phyloP scores from a whole-genome alignment of 2,329 filamentous ascomycete species.

The Botryosphaeria dothidea region DNA sequence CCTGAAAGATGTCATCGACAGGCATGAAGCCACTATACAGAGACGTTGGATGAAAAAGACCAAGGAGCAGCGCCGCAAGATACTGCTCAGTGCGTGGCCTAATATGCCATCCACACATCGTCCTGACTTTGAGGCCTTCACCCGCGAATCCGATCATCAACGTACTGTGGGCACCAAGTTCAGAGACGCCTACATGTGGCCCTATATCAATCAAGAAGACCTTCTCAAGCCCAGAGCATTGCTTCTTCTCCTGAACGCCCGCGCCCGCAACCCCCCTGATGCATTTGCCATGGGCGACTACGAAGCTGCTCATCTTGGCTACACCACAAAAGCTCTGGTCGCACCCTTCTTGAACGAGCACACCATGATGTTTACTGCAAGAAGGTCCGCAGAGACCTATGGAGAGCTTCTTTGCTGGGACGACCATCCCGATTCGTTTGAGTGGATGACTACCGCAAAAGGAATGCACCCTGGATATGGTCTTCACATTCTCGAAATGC shows the following conservation, averaged over 20 bases:
- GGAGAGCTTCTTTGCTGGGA: slow-evolving; percentile 41
- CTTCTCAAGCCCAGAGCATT: slow-evolving; percentile 47
- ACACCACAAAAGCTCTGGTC: slow-evolving; percentile 24
- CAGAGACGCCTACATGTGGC: slow-evolving; percentile 49
- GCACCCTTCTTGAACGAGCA: slow-evolving; percentile 32
- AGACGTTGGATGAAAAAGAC: slow-evolving; percentile 59
- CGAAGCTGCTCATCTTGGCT: slow-evolving; percentile 35
- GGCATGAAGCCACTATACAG: slow-evolving; percentile 54
- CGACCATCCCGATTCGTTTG: slow-evolving; percentile 40
- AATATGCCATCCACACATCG: slow-evolving; percentile 52
- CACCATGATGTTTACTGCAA: slow-evolving; percentile 37
- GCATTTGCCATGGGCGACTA: slow-evolving; percentile 52
- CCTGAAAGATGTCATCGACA: slow-evolving; percentile 47
- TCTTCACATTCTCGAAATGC: slow-evolving; percentile 53
- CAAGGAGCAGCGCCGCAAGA: slow-evolving; percentile 44
- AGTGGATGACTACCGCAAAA: slow-evolving; percentile 36
- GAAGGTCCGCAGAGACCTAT: slow-evolving; percentile 35
- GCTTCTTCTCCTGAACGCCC: slow-evolving; percentile 54
- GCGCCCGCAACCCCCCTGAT: slow-evolving; percentile 50
- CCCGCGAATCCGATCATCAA: slow-evolving; percentile 22
- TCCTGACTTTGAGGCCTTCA: slow-evolving; percentile 50
- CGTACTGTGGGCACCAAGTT: neutral
- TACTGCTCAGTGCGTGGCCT: slow-evolving; percentile 53
- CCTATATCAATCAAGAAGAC: slow-evolving; percentile 61
- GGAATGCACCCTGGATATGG: slow-evolving; percentile 50